phyloP scores from a whole-genome alignment of 208 protist species.

The Leptomonas seymouri region DNA sequence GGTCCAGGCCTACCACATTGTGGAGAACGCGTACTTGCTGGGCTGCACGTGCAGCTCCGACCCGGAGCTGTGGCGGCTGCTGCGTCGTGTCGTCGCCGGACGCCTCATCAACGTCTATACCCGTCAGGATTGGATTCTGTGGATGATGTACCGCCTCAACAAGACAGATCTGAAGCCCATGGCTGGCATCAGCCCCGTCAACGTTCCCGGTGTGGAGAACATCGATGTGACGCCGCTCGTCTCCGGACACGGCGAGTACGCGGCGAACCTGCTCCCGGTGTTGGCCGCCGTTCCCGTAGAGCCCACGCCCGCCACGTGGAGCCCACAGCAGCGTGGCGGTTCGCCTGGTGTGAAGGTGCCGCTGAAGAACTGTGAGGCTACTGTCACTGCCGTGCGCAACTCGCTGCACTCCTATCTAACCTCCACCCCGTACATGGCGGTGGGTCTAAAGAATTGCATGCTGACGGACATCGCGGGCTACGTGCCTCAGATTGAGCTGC shows the following conservation, averaged over 20 bases:
- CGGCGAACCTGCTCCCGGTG: constrained; percentile 53
- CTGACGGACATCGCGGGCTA: constrained; percentile 35
- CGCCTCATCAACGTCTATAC: constrained; percentile 90
- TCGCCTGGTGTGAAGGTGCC: constrained; percentile 63
- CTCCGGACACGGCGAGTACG: constrained; percentile 66
- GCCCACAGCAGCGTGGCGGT: constrained; percentile 40
- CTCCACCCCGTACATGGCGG: constrained; percentile 35
- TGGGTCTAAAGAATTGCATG: constrained; percentile 53
- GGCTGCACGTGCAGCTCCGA: constrained; percentile 68
- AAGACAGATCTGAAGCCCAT: constrained; percentile 74
- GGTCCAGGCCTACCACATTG: constrained; percentile 58
- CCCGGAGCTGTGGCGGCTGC: constrained; percentile 48
- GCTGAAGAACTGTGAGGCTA: constrained; percentile 24
- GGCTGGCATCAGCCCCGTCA: constrained; percentile 72
- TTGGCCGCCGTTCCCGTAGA: constrained; percentile 48
- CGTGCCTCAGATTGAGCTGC: constrained; percentile 32
- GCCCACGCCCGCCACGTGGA: constrained; percentile 52
- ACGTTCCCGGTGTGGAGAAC: constrained; percentile 87
- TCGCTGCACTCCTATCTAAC: constrained; percentile 45
- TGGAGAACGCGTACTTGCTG: constrained; percentile 89
- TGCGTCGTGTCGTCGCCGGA: constrained; percentile 80
- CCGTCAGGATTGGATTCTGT: constrained; percentile 81
- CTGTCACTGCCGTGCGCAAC: constrained; percentile 36
- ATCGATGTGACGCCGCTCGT: constrained; percentile 73
- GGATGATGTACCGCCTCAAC: constrained; percentile 79